Evolutionary conservation across 78 protist species (phyloP), one percentile per base, ranked within the genome.

Genomic region (Bigelowiella natans): DNA sequence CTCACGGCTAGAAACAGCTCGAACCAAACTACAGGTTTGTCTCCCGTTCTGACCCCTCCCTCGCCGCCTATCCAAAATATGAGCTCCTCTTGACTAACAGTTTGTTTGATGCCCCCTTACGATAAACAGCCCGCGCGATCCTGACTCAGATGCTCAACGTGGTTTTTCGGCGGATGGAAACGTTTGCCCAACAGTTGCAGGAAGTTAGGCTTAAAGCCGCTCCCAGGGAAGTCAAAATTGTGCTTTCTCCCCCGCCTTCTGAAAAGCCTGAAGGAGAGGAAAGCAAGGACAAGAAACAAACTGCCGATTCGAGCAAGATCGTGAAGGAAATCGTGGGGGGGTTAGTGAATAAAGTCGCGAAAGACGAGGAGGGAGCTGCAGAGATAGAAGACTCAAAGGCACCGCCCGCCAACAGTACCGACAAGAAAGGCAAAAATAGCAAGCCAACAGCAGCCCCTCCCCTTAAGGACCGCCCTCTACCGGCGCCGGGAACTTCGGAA

Each of bases 1-100:
- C 89, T 87, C 18, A 87, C 37, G 38, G 7, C 89, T 40, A 7
- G 64, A 18, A 87, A 87, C 36, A 34, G 7, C 3, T 29, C 11
- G 31, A 39, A 40, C 64, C 89, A 87, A 87, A 28, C 37, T 40
- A 87, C 89, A 37, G 87, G 87, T 85, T n/a, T n/a, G n/a, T n/a
- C n/a, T n/a, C n/a, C n/a, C n/a, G n/a, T n/a, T n/a, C n/a, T n/a
- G n/a, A n/a, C n/a, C n/a, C n/a, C n/a, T n/a, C n/a, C n/a, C n/a
- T n/a, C n/a, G n/a, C n/a, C n/a, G n/a, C n/a, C n/a, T n/a, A n/a
- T n/a, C n/a, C n/a, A n/a, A n/a, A n/a, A n/a, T n/a, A n/a, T n/a
- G n/a, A n/a, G n/a, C n/a, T n/a, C n/a, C n/a, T n/a, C n/a, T n/a
- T n/a, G n/a, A n/a, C n/a, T n/a, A n/a, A n/a, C n/a, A n/a, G n/a